Evolutionary conservation across 2,329 filamentous ascomycete species (phyloP), one percentile per base, ranked within the genome.

Genomic region (Fusarium tjaetaba): DNA sequence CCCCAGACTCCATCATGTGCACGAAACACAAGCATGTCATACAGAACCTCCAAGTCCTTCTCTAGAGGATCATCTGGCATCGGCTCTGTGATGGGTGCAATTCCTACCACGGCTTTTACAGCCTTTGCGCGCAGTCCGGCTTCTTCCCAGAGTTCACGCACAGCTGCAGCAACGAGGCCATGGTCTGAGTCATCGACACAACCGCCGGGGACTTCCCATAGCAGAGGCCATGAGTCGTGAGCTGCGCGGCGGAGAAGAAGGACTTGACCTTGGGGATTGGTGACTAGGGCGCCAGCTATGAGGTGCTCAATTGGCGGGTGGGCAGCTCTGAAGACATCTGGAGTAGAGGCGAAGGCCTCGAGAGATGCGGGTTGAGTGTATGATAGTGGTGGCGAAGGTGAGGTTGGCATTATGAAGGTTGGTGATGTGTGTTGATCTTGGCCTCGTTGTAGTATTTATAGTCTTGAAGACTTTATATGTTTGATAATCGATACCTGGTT

Each of bases 81-180:
- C 6, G 39, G 51, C 4, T 61, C 39, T 4, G 20, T 30, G 16
- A 42, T 24, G 0, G 55, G 42, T 4, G 46, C 43, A 43, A 76
- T 45, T 3, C 75, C 70, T 4, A 80, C 75, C 3, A 76, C 66
- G 9, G 65, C 65, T 15, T 71, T 72, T 4, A 85, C 78, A 11
- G 63, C 61, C 2, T 62, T 72, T 11, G 80, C 81, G 4, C 63
- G 49, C 1, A 88, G 79, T 0, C 83, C 82, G 1, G 85, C 77
- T 73, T 88, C 86, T 72, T 88, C 86, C 77, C 79, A 81, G 3
- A 88, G 79, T 76, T 88, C 86, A 34, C 86, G 82, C 11, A 81
- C 83, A 5, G 76, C 77, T 30, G 71, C 77, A 34, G 73, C 73
- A 24, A 79, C 65, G 34, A 79, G 45, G 60, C 66, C 64, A 9